phyloP scores from a whole-genome alignment of 345 rosid genomes.

The Aegle marmelos region DNA sequence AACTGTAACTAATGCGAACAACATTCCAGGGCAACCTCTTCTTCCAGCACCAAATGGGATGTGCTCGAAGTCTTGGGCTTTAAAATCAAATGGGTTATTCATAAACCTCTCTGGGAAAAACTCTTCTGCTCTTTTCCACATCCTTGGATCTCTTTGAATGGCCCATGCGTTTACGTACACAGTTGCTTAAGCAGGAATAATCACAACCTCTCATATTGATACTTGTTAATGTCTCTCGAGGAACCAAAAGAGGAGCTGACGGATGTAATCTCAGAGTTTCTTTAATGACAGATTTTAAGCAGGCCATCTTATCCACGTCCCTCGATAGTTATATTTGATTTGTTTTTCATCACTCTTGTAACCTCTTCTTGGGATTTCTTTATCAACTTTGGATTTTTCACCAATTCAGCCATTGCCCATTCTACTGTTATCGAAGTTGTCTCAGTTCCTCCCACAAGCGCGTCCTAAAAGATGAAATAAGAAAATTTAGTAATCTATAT shows the following conservation, averaged over 20 bases:
- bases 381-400: background rate
- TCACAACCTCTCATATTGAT: background rate
- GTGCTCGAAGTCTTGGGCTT: background rate
- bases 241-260: background rate
- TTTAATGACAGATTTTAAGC: background rate
- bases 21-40: conserved; percentile 4
- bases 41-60: conserved; percentile 6
- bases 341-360: background rate
- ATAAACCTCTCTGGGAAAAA: conserved; percentile 12
- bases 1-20: background rate
- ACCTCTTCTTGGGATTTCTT: conserved; percentile 9
- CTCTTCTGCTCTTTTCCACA: conserved; percentile 7
- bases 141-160: conserved; percentile 15
- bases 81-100: conserved; percentile 3
- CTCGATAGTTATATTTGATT: background rate
- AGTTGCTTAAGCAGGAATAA: conserved; percentile 6
- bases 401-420: conserved; percentile 7
- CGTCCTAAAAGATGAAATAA: background rate
- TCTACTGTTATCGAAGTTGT: background rate
- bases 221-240: background rate
- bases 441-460: conserved; percentile 9
- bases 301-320: conserved; percentile 3
- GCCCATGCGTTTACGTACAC: conserved; percentile 12
- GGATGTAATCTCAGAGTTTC: conserved; percentile 6
- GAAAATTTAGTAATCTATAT: background rate